These are phyloP conservation scores for Achaetomium macrosporum DNA, from an alignment of 2,329 filamentous ascomycete genomes.

Conservation along the genomic window DNA sequence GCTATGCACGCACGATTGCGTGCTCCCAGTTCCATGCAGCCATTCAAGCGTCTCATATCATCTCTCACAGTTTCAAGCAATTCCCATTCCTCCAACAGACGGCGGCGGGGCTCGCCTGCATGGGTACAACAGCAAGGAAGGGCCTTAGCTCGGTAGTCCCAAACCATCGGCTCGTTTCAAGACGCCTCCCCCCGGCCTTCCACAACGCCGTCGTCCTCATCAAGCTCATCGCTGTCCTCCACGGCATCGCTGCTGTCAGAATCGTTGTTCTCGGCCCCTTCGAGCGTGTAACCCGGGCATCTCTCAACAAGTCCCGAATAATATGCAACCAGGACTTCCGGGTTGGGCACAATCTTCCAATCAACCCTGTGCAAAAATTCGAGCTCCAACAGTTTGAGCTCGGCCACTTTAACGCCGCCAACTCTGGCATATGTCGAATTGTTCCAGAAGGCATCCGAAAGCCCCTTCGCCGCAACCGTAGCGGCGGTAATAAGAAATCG, in stretches of 20 bases:
- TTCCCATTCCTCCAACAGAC: background rate
- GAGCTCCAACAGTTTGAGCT: slow-evolving; percentile 84
- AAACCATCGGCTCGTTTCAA: background rate
- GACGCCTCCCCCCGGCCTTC: background rate
- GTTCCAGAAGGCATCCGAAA: slow-evolving; percentile 97
- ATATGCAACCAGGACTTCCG: slow-evolving; percentile 88
- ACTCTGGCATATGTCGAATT: slow-evolving; percentile 94
- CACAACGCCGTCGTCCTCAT: slow-evolving; percentile 23
- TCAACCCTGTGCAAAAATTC: slow-evolving; percentile 90
- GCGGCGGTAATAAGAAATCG: slow-evolving; percentile 94
- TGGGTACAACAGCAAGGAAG: background rate
- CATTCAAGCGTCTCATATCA: background rate
- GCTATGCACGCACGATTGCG: background rate
- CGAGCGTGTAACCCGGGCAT: slow-evolving; percentile 49
- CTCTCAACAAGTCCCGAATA: slow-evolving; percentile 78
- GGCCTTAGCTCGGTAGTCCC: background rate
- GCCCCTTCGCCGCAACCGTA: slow-evolving; percentile 89
- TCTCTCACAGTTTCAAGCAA: too few species aligned
- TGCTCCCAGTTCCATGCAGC: background rate
- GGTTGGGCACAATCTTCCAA: slow-evolving; percentile 95
- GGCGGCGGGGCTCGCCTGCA: background rate
- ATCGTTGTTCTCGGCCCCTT: slow-evolving; percentile 34
- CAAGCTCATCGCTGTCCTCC: slow-evolving; percentile 28
- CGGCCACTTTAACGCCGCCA: slow-evolving; percentile 82
- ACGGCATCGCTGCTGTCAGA: slow-evolving; percentile 30